A percentile compares a stretch with the other conserved stretches of the same genome.
These are phyloP conservation scores for Amphichorda felina DNA, from an alignment of 2,329 filamentous ascomycete genomes.

Conservation along the genomic window DNA sequence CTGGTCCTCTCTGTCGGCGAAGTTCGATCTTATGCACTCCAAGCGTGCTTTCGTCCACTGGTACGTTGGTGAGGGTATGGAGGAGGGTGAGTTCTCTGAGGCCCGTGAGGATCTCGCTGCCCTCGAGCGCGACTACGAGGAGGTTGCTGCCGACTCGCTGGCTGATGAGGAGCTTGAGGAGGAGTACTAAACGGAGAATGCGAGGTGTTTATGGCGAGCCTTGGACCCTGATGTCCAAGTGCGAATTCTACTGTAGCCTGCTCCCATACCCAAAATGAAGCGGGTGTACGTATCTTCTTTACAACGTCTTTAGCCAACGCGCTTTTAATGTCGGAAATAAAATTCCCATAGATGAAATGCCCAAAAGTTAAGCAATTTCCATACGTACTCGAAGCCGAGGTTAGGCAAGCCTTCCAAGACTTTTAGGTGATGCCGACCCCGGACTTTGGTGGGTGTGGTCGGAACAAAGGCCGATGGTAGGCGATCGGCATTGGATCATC, in stretches of 20 bases:
- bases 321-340: conserved; percentile 20
- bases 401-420: too few species aligned
- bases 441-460: neutral
- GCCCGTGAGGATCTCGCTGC: conserved; percentile 97
- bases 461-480: conserved; percentile 15
- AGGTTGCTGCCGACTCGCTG: conserved; percentile 89
- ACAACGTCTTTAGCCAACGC: conserved; percentile 21
- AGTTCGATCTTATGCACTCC: conserved; percentile 99
- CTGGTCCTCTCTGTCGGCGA: conserved; percentile 90
- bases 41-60: conserved; percentile 99
- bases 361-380: too few species aligned
- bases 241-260: conserved; percentile 1
- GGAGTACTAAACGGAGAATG: conserved; percentile 61
- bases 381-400: too few species aligned
- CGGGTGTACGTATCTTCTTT: conserved; percentile 27
- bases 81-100: conserved; percentile 99
- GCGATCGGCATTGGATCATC: conserved; percentile 10
- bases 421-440: too few species aligned
- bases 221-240: neutral
- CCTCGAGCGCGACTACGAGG: conserved; percentile 96
- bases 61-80: conserved; percentile 99
- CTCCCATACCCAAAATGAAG: conserved; percentile 3
- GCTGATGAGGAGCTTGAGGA: conserved; percentile 79
- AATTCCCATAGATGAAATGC: conserved; percentile 1
- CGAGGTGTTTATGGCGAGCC: neutral